Conservation (phyloP, 495 filamentous ascomycete species). For the Rusavskia elegans region DNA sequence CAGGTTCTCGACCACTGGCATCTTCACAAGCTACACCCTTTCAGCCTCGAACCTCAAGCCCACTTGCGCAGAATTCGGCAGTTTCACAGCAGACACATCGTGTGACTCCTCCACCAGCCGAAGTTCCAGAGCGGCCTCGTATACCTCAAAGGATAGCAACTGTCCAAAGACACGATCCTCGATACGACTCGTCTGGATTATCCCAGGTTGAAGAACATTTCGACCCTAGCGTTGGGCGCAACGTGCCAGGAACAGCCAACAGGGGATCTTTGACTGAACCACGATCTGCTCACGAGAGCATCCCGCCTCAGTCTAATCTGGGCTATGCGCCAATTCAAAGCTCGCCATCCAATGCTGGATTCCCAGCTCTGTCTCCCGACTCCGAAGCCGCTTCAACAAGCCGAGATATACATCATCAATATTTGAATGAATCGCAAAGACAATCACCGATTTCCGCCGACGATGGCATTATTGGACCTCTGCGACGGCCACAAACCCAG, state of each 20-base stretch:
- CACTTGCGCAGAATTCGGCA: conserved; percentile 42
- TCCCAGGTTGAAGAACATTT: background rate
- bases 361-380: background rate
- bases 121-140: background rate
- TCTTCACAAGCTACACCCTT: conserved; percentile 44
- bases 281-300: background rate
- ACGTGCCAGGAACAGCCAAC: background rate
- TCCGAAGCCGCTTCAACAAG: background rate
- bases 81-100: background rate
- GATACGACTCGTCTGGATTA: background rate
- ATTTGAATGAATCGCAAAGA: conserved; percentile 35
- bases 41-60: conserved; percentile 74
- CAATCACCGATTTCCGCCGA: conserved; percentile 28
- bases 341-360: background rate
- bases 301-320: background rate
- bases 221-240: background rate
- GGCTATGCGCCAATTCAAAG: background rate
- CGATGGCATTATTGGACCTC: conserved; percentile 30
- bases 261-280: background rate
- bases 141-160: background rate
- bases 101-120: background rate
- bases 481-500: conserved; percentile 69
- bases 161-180: conserved; percentile 13
- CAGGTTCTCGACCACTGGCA: conserved; percentile 15
- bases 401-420: conserved; percentile 20